Evolutionary conservation across 1,284 basidiomycete genomes (phyloP), one percentile per base, ranked within the genome.

Genomic region (Ustilago crameri): DNA sequence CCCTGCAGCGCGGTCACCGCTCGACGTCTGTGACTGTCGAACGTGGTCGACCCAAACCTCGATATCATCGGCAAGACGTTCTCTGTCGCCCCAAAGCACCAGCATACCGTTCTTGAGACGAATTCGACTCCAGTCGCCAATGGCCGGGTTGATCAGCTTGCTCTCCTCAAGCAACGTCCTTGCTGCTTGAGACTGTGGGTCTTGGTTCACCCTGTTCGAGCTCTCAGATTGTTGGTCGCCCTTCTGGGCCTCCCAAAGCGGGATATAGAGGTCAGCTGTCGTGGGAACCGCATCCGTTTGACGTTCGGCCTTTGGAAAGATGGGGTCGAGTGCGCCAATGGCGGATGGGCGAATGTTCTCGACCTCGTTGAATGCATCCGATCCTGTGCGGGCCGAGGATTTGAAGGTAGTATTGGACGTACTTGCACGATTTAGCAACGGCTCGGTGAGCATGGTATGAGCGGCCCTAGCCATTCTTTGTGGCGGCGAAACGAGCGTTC

Each of bases 31-130:
- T 4, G 55, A 54, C 23, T 37, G 54, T 2, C 69, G 52, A 9
- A 80, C 59, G 8, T 43, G 51, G 23, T 73, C 66, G 15, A 76
- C 57, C 80, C 80, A 83, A 10, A 48, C 48, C 30, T 79, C 68
- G 40, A 83, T 82, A 51, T 83, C 81, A 5, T 60, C 64, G 2
- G 79, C 76, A 4, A 83, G 69, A 5, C 75, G 56, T 47, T 83
- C 81, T 32, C 76, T 63, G 27, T 73, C 73, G 24, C 81, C 81
- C 77, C 79, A 83, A 8, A 65, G 55, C 43, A 80, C 80, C 24
- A 76, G 63, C 52, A 78, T 64, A 24, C 79, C 79, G 18, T 58
- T 48, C 27, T 68, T 56, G 18, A 81, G 52, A 5, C 49, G 49
- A 44, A 83, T 74, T 12, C 51, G 53, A 15, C 57, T 61, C 81